Evolutionary conservation across 768 basidiomycete genomes (phyloP), one percentile per base, ranked within the genome.

Genomic region (Leccinum obscurum): DNA sequence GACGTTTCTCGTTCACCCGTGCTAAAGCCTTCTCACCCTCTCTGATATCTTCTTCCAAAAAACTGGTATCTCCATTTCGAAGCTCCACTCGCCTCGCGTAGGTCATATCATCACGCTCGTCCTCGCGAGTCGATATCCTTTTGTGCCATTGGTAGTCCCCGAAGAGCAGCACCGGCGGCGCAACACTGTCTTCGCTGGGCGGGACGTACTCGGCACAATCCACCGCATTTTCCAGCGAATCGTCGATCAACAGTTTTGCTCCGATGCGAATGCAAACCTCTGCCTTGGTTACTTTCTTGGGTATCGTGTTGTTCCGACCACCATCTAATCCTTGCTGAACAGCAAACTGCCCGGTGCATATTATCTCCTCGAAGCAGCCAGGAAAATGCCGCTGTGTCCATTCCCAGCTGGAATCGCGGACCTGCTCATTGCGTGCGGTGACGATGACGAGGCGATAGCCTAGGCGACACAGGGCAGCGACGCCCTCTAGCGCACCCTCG

Each of bases 81-180:
- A 72, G 66, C 66, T 81, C 70, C 28, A 83, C 68, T 55, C 83
- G 78, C 64, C 74, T 75, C 61, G 83, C 82, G 62, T 82, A 89
- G 35, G 78, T 67, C 78, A 85, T 80, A 55, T 83, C 79, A n/a
- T 86, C 80, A 55, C 60, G 67, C 59, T 80, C 76, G 60, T 85
- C 80, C 17, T 63, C 69, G 17, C 77, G 69, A 24, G 72, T 68
- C 4, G 85, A 86, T 14, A 83, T 59, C 49, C 87, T 81, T 69
- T 83, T 77, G 67, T 88, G 91, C 92, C 92, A 93, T 64, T 83
- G 78, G 67, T 92, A 91, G 57, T 84, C 74, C 22, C 92, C 92
- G 64, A 93, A 92, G 6, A 93, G 78, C 44, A 93, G 72, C 32
- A 89, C 86, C 3, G 80, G 83, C 14, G 81, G 82, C n/a, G 78